phyloP scores from a whole-genome alignment of 1,139 yeast species.

The Saccharomycopsis crataegensis region DNA sequence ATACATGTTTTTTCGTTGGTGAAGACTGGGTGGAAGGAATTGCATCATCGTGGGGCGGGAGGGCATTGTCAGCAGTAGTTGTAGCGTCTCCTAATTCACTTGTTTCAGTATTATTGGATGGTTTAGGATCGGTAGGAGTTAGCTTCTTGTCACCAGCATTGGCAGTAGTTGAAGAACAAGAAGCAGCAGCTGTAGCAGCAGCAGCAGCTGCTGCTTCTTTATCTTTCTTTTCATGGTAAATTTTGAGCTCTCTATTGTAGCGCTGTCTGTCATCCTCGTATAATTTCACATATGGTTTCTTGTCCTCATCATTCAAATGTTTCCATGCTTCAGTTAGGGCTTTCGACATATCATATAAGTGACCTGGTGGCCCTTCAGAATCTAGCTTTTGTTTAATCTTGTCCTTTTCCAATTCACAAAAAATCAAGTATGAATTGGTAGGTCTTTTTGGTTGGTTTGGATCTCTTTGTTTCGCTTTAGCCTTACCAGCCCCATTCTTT shows the following conservation, averaged over 20 bases:
- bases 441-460: conserved; percentile 86
- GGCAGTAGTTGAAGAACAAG: neutral
- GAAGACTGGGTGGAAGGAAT: neutral
- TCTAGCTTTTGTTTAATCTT: conserved; percentile 52
- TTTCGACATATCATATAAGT: conserved; percentile 57
- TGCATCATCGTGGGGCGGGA: neutral
- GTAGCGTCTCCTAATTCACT: neutral
- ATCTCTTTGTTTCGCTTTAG: conserved; percentile 38
- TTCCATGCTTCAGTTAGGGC: conserved; percentile 88
- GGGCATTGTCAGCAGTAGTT: conserved; percentile 6
- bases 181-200: neutral
- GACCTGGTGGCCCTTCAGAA: conserved; percentile 33
- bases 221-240: conserved; percentile 36
- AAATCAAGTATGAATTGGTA: conserved; percentile 79
- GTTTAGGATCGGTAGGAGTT: no score
- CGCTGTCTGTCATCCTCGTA: conserved; percentile 77
- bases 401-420: conserved; percentile 83
- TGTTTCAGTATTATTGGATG: conserved; percentile 12
- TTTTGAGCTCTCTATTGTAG: conserved; percentile 66
- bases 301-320: conserved; percentile 56
- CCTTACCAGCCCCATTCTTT: conserved; percentile 19
- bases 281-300: conserved; percentile 67
- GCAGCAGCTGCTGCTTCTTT: conserved; percentile 20
- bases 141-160: no score
- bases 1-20: neutral